These are phyloP conservation scores for Boletales sp. DNA, from an alignment of 768 basidiomycete species.

Conservation along the genomic window DNA sequence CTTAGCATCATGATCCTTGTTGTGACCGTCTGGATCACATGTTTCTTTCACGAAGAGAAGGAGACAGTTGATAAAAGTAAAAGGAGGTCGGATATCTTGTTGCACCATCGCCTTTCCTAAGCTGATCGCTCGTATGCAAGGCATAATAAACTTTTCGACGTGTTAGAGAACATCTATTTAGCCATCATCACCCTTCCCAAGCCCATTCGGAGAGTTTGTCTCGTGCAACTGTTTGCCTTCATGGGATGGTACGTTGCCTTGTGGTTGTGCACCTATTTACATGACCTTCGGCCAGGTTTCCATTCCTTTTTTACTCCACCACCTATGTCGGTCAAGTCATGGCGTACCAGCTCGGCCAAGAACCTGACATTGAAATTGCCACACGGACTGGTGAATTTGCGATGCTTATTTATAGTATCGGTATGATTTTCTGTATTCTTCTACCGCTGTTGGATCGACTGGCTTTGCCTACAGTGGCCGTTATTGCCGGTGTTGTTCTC, in stretches of 20 bases:
- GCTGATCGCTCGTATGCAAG: slow-evolving; percentile 5
- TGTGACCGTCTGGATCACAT: slow-evolving; percentile 83
- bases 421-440: slow-evolving; percentile 35
- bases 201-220: slow-evolving; percentile 84
- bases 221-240: slow-evolving; percentile 92
- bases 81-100: slow-evolving; percentile 34
- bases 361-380: slow-evolving; percentile 81
- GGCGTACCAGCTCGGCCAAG: slow-evolving; percentile 69
- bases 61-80: slow-evolving; percentile 49
- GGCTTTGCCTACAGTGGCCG: slow-evolving; percentile 58
- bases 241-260: slow-evolving; percentile 77
- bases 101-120: background rate
- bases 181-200: slow-evolving; percentile 75
- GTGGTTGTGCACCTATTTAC: slow-evolving; percentile 8
- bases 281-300: slow-evolving; percentile 58
- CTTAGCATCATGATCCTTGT: slow-evolving; percentile 78
- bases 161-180: slow-evolving; percentile 73
- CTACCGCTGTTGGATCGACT: background rate
- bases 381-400: slow-evolving; percentile 85
- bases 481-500: slow-evolving; percentile 73
- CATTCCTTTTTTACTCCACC: slow-evolving; percentile 91
- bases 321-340: slow-evolving; percentile 94
- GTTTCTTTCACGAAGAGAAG: slow-evolving; percentile 79
- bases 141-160: slow-evolving; percentile 59
- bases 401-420: slow-evolving; percentile 86